These are phyloP conservation scores for Suillus brevipes DNA, from an alignment of 768 basidiomycete species.

Conservation along the genomic window DNA sequence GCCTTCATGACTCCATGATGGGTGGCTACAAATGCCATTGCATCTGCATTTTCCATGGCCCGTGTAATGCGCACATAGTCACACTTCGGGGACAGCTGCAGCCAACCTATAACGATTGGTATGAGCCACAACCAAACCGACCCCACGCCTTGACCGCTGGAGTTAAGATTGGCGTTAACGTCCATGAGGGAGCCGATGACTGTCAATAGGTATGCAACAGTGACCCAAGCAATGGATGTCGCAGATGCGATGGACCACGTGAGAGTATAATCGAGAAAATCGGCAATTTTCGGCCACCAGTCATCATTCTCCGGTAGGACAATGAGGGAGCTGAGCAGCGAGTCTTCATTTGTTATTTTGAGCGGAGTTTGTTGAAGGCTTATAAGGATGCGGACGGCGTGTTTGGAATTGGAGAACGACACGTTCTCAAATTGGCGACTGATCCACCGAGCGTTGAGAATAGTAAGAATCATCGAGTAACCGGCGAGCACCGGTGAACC, in stretches of 20 bases:
- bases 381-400: constrained; percentile 36
- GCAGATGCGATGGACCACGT: constrained; percentile 42
- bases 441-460: constrained; percentile 45
- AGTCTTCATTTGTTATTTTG: constrained; percentile 26
- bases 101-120: constrained; percentile 41
- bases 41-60: constrained; percentile 33
- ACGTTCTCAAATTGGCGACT: constrained; percentile 31
- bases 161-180: constrained; percentile 23
- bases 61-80: constrained; percentile 31
- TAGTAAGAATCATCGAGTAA: constrained; percentile 45
- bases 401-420: constrained; percentile 22
- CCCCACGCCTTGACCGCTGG: constrained; percentile 39
- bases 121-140: constrained; percentile 47
- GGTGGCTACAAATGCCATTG: constrained; percentile 24
- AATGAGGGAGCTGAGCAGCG: constrained; percentile 41
- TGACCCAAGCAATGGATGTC: constrained; percentile 43
- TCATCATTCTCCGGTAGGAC: constrained; percentile 42
- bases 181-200: constrained; percentile 30
- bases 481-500: constrained; percentile 47
- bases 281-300: constrained; percentile 40
- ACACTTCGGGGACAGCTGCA: constrained; percentile 42
- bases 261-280: constrained; percentile 38
- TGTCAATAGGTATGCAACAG: constrained; percentile 43
- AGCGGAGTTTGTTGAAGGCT: constrained; percentile 45
- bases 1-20: constrained; percentile 7